Conservation (phyloP, 2,329 filamentous ascomycete species). For the Neurospora sp. region DNA sequence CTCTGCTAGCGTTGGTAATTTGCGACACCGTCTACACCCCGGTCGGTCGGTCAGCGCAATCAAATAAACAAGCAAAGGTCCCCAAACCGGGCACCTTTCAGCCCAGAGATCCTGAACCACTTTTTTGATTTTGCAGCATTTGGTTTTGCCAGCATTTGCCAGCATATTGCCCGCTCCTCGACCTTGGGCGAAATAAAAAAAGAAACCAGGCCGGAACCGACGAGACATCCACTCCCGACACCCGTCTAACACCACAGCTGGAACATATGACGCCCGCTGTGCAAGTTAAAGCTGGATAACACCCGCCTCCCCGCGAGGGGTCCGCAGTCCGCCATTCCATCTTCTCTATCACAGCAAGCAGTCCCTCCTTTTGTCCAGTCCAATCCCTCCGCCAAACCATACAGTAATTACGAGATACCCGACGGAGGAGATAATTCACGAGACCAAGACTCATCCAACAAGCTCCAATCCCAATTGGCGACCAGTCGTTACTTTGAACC, state of each 20-base stretch:
- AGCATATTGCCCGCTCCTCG: neutral
- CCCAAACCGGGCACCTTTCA: slow-evolving; percentile 9
- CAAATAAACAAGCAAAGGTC: slow-evolving; percentile 25
- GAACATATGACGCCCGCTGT: slow-evolving; percentile 15
- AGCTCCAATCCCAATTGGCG: neutral
- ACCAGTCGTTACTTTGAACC: neutral
- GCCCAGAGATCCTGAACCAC: slow-evolving; percentile 3
- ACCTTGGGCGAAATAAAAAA: neutral
- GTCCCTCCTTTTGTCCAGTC: neutral
- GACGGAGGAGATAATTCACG: neutral
- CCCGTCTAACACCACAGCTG: slow-evolving; percentile 12
- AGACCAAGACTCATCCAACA: neutral
- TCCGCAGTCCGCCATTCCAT: neutral
- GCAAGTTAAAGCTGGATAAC: neutral
- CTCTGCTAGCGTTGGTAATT: slow-evolving; percentile 26
- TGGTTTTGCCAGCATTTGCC: neutral
- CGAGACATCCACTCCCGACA: slow-evolving; percentile 7
- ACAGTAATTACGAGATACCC: neutral
- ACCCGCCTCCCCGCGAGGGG: neutral
- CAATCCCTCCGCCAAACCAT: neutral
- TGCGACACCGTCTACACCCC: slow-evolving; percentile 18
- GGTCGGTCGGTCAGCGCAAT: slow-evolving; percentile 18
- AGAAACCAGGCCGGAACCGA: slow-evolving; percentile 3
- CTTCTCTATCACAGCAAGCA: neutral
- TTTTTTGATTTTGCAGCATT: neutral